Evolutionary conservation across 768 basidiomycete species (phyloP).

Genomic region (Pleurotus pulmonarius): DNA sequence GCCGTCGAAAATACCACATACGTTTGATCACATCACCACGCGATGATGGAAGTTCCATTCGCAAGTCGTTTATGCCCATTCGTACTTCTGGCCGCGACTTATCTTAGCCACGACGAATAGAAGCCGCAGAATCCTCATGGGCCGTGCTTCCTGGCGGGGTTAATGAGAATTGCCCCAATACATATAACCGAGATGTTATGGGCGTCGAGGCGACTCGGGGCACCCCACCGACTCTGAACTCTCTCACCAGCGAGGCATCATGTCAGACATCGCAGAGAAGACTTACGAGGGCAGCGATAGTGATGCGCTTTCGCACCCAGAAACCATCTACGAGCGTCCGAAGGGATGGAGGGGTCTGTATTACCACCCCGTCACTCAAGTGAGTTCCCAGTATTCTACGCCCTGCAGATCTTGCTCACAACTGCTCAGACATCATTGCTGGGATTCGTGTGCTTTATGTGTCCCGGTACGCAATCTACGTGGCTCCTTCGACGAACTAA

Average conservation of each 20-base stretch:
- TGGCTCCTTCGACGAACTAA: neutral
- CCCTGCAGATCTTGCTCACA: neutral
- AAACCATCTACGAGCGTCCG: constrained; percentile 38
- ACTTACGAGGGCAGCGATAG: constrained; percentile 19
- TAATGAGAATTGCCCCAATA: no score
- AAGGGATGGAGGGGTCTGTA: constrained; percentile 54
- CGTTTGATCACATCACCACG: no score
- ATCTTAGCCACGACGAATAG: no score
- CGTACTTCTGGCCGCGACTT: no score
- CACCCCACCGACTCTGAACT: no score
- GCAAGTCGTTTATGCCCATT: no score
- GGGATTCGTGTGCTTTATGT: constrained; percentile 70
- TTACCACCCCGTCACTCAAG: constrained; percentile 54
- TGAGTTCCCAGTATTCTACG: constrained; percentile 4
- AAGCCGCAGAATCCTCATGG: no score
- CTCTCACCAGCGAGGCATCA: neutral
- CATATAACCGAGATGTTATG: no score
- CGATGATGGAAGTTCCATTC: no score
- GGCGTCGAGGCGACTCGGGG: no score
- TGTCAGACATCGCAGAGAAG: constrained; percentile 11
- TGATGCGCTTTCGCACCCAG: constrained; percentile 18
- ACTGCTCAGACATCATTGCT: constrained; percentile 43
- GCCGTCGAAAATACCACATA: no score
- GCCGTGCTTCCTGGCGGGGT: no score
- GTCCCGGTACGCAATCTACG: constrained; percentile 38